These are phyloP conservation scores for Phytopythium litorale DNA, from an alignment of 352 stramenopile genomes.

Conservation along the genomic window DNA sequence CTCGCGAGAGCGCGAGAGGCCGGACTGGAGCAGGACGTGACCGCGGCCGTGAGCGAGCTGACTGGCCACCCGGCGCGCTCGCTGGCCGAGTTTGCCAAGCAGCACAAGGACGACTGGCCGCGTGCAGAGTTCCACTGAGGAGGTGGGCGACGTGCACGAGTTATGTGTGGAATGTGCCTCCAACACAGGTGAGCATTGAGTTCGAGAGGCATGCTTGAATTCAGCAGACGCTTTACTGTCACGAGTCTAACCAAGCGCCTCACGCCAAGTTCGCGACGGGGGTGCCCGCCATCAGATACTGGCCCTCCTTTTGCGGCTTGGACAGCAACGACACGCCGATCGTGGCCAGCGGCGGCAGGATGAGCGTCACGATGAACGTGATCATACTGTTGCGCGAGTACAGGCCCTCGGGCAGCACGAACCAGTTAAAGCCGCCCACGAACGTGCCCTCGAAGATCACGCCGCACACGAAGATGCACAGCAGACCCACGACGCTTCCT, in stretches of 20 bases:
- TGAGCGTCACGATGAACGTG: slow-evolving; percentile 68
- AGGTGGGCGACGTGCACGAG: background rate
- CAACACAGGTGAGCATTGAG: background rate
- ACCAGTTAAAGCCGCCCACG: slow-evolving; percentile 76
- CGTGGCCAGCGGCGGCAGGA: slow-evolving; percentile 57
- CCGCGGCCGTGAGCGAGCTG: background rate
- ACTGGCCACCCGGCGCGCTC: background rate
- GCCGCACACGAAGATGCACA: slow-evolving; percentile 70
- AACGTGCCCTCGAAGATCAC: slow-evolving; percentile 55
- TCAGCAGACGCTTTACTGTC: background rate
- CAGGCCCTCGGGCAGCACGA: slow-evolving; percentile 64
- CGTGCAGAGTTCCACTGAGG: background rate
- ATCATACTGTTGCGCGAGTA: slow-evolving; percentile 79
- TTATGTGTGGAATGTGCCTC: background rate
- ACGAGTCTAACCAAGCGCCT: background rate
- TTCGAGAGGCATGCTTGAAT: background rate
- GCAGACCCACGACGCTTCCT: slow-evolving; percentile 49
- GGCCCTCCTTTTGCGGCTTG: slow-evolving; percentile 16
- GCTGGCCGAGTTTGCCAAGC: background rate
- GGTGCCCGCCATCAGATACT: slow-evolving; percentile 25
- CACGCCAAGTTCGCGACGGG: slow-evolving; percentile 15
- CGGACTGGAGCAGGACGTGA: slow-evolving; percentile 1
- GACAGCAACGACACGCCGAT: slow-evolving; percentile 52
- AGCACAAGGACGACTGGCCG: slow-evolving; percentile 7
- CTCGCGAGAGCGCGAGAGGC: background rate